A percentile compares a stretch with the other conserved stretches of the same genome.
Conservation (phyloP, 1,284 basidiomycete genomes). For the Schizopora paradoxa region DNA sequence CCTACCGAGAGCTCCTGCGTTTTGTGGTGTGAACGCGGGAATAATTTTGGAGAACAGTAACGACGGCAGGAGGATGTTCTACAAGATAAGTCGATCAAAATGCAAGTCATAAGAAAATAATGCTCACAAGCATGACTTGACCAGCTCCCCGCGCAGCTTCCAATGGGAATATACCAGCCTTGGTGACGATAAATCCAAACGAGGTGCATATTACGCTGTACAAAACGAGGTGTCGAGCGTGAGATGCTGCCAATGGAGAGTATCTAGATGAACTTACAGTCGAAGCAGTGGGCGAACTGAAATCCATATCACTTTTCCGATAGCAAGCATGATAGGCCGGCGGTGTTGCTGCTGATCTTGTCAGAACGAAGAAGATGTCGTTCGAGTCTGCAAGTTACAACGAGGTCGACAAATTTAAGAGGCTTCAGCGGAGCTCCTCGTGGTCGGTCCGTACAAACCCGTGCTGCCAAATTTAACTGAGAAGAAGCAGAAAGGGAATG, state of each 20-base stretch:
- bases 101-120: not conserved
- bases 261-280: constrained; percentile 39
- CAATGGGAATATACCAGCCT: constrained; percentile 53
- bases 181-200: constrained; percentile 55
- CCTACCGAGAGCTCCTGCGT: constrained; percentile 57
- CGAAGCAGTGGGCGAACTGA: constrained; percentile 55
- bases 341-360: not conserved
- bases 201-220: constrained; percentile 46
- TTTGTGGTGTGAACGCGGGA: constrained; percentile 63
- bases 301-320: constrained; percentile 48
- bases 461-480: no score
- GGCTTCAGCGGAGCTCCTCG: no score
- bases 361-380: no score
- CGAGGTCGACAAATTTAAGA: no score
- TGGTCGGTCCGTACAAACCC: no score
- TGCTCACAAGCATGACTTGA: constrained; percentile 49
- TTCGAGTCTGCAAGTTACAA: no score
- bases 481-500: no score
- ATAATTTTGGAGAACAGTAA: constrained; percentile 77
- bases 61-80: constrained; percentile 66
- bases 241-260: constrained; percentile 1
- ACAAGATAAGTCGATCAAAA: not conserved
- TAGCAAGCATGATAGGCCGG: constrained; percentile 27
- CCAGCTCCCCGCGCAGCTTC: constrained; percentile 54
- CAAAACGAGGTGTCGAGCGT: constrained; percentile 1